Percentiles rank a stretch among this genome's conserved stretches.
Conservation (phyloP, 805 yeast genomes). For the Cyberlindnera xishuangbannaensis region DNA sequence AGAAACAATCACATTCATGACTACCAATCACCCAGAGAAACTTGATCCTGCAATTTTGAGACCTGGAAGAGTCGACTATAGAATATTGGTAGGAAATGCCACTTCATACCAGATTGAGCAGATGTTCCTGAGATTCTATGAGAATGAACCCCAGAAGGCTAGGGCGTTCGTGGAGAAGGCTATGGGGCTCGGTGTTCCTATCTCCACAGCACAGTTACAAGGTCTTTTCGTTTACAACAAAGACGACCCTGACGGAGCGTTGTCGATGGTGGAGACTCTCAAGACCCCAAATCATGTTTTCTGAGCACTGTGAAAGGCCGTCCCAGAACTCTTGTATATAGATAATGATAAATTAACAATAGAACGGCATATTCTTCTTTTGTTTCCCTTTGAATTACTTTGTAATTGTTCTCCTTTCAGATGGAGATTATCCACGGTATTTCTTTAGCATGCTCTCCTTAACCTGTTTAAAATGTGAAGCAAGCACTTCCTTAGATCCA, state of each 20-base stretch:
- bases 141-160: slow-evolving; percentile 50
- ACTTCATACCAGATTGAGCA: slow-evolving; percentile 66
- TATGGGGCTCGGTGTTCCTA: slow-evolving; percentile 42
- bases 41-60: slow-evolving; percentile 89
- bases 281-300: slow-evolving; percentile 30
- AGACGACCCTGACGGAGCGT: slow-evolving; percentile 70
- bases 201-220: slow-evolving; percentile 92
- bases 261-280: slow-evolving; percentile 48
- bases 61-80: slow-evolving; percentile 91
- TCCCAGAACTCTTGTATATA: slow-evolving; percentile 16
- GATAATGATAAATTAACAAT: neutral
- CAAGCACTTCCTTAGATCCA: slow-evolving; percentile 37
- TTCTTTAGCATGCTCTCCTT: slow-evolving; percentile 28
- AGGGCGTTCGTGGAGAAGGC: slow-evolving; percentile 35
- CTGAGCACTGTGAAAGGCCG: no score
- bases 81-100: slow-evolving; percentile 83
- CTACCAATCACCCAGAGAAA: slow-evolving; percentile 94
- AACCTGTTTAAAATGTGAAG: slow-evolving; percentile 36
- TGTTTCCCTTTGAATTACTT: no score
- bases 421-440: slow-evolving; percentile 30
- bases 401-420: no score
- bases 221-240: slow-evolving; percentile 93
- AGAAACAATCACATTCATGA: slow-evolving; percentile 95
- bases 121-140: slow-evolving; percentile 89
- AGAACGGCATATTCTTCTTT: no score